Base-by-base conservation (phyloP, 2,329 filamentous ascomycete species). In the Fusarium devonianum region DNA sequence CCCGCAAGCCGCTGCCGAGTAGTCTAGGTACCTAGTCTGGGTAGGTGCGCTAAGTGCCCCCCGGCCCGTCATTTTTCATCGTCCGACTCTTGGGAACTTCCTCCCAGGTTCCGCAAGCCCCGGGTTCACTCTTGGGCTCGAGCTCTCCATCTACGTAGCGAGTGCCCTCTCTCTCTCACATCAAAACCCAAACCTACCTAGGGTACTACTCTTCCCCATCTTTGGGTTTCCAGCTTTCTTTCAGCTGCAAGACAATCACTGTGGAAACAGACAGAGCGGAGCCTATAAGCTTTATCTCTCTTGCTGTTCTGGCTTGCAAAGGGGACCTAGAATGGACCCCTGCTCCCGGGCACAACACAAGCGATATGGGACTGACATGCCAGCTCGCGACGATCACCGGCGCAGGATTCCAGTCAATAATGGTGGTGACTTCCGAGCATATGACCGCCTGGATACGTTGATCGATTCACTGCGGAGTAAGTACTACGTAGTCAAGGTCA, bases 41-140 rank as follows among this genome's bases (percentile, higher is more conserved):
- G 45, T 40, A 23, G 37, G 40, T 43, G 46, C 47, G 37, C 41
- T 38, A 19, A 5, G 21, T 9, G 6, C 21, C 9, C 6, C 33
- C 21, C 16, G 37, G 19, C 32, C 41, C 34, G 29, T 18, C 23
- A 22, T 16, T 37, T 14, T 46, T 42, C 48, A 59, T 60, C 45
- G 39, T 62, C 57, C 55, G 60, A 63, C 60, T 43, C 40, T 38
- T 25, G 43, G 48, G 47, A 32, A 44, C 37, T 51, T 23, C 32
- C 26, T 33, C 37, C 44, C 28, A 56, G 55, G 55, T 18, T 21
- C 26, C 36, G 34, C 14, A 32, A 51, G n/a, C 33, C 30, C 26
- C 37, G 32, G 53, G 49, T 50, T 62, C 49, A 53, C 38, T 35
- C 48, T 58, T 49, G 30, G 55, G 60, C 52, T 58, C 36, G 40